Evolutionary conservation across 192 early-diverging fungal genomes (phyloP), one percentile per base, ranked within the genome.

Genomic region (Umbelopsis vinacea): DNA sequence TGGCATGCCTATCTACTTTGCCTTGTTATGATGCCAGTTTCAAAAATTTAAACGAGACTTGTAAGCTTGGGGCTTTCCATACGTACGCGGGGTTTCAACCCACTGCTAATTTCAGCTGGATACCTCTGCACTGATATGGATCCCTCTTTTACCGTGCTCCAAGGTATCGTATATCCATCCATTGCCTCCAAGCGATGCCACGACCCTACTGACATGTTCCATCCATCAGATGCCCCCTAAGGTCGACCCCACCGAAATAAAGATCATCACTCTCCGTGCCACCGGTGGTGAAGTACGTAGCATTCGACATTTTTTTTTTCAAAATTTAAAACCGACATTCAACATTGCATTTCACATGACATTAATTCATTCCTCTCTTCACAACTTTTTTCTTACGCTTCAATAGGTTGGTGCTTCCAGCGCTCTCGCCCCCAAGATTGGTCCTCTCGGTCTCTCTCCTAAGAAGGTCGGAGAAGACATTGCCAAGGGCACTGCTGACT

Each of bases 391-490:
- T 50, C 15, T 50, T 50, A 50, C 17, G 7, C 15, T 50, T 50
- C n/a, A 46, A 35, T 35, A 78, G 66, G 96, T 98, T 83, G 94
- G 93, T 88, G 93, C 95, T 89, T 95, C 94, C 78, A 93, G 92
- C 80, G 95, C 96, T 52, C 90, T 99, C 66, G 97, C 97, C 68
- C 97, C 97, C 84, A 99, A 99, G 93, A 94, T 98, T 74, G 97
- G 97, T 96, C 97, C 97, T 80, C 94, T 99, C 78, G 97, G 97
- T 97, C 87, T 92, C 78, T 94, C 96, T 60, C 97, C 97, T 87
- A 99, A 99, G 92, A 99, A 99, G 92, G 93, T 97, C 69, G 97
- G 97, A 90, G 97, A 99, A 88, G 97, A 99, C 85, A 99, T 99
- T 76, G 97, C 97, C 90, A 99, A 99, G 92, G 96, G 93, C 76